These are phyloP conservation scores for Pseudomassariella vexata DNA, from an alignment of 2,329 filamentous ascomycete genomes.

Conservation along the genomic window DNA sequence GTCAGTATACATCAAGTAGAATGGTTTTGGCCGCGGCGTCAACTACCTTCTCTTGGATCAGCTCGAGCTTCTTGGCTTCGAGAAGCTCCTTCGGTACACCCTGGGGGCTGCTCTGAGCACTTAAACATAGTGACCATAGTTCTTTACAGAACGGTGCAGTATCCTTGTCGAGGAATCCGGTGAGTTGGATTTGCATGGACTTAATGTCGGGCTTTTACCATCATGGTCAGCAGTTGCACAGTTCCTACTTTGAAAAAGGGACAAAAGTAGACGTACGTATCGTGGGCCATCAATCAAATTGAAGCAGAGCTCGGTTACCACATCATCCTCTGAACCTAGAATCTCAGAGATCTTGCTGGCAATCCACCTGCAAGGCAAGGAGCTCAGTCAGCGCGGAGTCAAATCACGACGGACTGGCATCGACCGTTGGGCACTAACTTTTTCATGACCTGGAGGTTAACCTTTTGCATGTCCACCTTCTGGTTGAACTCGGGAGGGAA, in stretches of 20 bases:
- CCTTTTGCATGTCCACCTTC: conserved; percentile 96
- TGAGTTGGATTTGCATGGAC: conserved; percentile 86
- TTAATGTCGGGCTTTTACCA: conserved; percentile 81
- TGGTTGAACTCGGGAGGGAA: conserved; percentile 90
- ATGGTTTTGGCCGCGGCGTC: neutral
- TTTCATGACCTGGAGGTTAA: conserved; percentile 97
- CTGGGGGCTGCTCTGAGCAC: conserved; percentile 80
- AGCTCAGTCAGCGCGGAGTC: conserved; percentile 8
- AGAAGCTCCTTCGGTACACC: conserved; percentile 92
- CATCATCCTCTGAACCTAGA: conserved; percentile 88
- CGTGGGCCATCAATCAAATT: conserved; percentile 66
- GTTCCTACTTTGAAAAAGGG: too few species aligned
- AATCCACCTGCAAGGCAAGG: conserved; percentile 70
- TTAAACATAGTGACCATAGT: conserved; percentile 85
- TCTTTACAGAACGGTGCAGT: conserved; percentile 87
- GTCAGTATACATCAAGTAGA: conserved; percentile 6
- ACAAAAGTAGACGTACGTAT: conserved; percentile 69
- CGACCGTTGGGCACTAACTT: conserved; percentile 53
- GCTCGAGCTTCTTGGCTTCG: conserved; percentile 91
- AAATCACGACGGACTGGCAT: neutral
- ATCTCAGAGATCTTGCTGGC: conserved; percentile 81
- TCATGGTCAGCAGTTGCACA: conserved; percentile 1
- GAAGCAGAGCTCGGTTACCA: conserved; percentile 81
- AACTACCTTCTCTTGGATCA: conserved; percentile 87
- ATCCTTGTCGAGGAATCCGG: conserved; percentile 91